Evolutionary conservation across 2,329 filamentous ascomycete species (phyloP).

Genomic region (Neonectria neomacrospora): DNA sequence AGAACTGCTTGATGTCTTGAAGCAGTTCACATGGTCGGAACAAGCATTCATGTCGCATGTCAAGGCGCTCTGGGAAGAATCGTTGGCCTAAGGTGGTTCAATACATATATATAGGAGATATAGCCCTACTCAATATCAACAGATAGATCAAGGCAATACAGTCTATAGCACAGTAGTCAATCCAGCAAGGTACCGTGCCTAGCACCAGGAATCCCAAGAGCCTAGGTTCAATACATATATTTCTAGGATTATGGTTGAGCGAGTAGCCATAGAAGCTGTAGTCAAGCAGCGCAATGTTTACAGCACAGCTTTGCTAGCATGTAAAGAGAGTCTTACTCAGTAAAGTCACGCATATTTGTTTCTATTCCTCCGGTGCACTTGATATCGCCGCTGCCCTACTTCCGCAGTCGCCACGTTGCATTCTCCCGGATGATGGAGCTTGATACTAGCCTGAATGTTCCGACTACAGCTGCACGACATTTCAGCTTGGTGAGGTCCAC

Average conservation of each 20-base stretch:
- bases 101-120: too few relatives aligned
- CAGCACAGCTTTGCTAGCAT: too few relatives aligned
- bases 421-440: neutral
- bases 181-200: too few relatives aligned
- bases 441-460: neutral
- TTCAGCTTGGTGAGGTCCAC: neutral
- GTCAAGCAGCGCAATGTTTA: too few relatives aligned
- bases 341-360: neutral
- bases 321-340: too few relatives aligned
- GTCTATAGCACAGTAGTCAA: too few relatives aligned
- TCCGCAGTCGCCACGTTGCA: too few relatives aligned
- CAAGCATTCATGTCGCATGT: slow-evolving; percentile 48
- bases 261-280: too few relatives aligned
- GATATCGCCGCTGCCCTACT: neutral
- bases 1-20: slow-evolving; percentile 46
- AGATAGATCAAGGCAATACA: too few relatives aligned
- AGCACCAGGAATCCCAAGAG: too few relatives aligned
- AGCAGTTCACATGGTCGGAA: slow-evolving; percentile 55
- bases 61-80: slow-evolving; percentile 49
- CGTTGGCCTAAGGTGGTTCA: neutral
- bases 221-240: neutral
- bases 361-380: too few relatives aligned
- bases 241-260: neutral
- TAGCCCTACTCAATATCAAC: too few relatives aligned
- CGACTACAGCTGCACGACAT: neutral